Base-by-base conservation (phyloP, 192 early-diverging fungal species). In the Allomyces javanicus region DNA sequence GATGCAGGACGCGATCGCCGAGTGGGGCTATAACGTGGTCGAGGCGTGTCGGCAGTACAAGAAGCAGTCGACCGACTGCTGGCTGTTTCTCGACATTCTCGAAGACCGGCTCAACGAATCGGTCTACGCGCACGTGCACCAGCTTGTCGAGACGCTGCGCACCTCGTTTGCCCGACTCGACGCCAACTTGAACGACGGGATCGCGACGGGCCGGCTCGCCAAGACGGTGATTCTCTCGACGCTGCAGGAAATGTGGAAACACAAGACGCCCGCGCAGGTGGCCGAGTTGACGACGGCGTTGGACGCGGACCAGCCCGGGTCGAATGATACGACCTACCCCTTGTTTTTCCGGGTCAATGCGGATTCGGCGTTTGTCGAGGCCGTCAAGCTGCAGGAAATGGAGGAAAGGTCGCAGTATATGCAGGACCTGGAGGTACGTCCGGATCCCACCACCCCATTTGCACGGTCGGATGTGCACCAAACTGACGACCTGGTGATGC, bases 11-110 rank as follows among this genome's bases (percentile, higher is more conserved):
- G 67, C 69, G 21, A 68, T 83, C 12, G 76, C 75, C n/a, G 82
- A 83, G 64, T 83, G 83, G 83, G 80, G 78, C 14, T 81, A 79
- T 65, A 83, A 83, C 64, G 63, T 83, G 50, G 68, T 67, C 50
- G 72, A 78, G 21, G 75, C 76, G 9, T 67, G 64, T 19, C 72
- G 69, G 62, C 72, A 70, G 64, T 65, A 75, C 65, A 61, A 65
- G 61, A 67, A 67, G 44, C 64, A 70, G 25, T 74, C 65, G 67
- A 66, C 72, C 24, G 75, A 78, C 61, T 77, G 75, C 61, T 33
- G 64, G 67, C 45, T 77, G 17, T 80, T 82, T 55, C 66, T 61
- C 43, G 62, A 78, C 26, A 68, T 82, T 33, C 68, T 78, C 1
- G 72, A 69, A n/a, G 44, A 25, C 0, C 58, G 23, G 2, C 58